Percentiles rank a stretch among this genome's conserved stretches.
Conservation (phyloP, 2,329 filamentous ascomycete species). For the Drechslera avenae region DNA sequence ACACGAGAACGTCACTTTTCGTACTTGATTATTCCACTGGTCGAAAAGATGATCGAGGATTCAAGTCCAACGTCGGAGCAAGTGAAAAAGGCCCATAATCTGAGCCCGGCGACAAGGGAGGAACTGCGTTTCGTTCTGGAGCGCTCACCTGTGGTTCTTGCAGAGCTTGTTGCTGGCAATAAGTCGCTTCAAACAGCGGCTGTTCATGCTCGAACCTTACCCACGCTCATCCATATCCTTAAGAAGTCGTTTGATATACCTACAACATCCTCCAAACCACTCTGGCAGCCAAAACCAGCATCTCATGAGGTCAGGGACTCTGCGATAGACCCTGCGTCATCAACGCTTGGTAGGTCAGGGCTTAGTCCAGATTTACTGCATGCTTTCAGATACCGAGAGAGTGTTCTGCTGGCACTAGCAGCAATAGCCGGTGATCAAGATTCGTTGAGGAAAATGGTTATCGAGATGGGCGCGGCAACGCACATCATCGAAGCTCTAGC, state of each 20-base stretch:
- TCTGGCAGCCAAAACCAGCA: slow-evolving; percentile 58
- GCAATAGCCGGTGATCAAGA: slow-evolving; percentile 82
- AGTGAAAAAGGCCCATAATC: slow-evolving; percentile 26
- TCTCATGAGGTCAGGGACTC: slow-evolving; percentile 33
- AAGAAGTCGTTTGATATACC: slow-evolving; percentile 70
- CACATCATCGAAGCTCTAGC: slow-evolving; percentile 85
- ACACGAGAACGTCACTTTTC: slow-evolving; percentile 51
- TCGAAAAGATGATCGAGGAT: slow-evolving; percentile 56
- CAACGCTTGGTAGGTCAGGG: slow-evolving; percentile 39
- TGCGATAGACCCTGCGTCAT: slow-evolving; percentile 39
- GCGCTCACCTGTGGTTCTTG: slow-evolving; percentile 74
- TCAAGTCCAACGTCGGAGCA: slow-evolving; percentile 33
- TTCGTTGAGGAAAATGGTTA: slow-evolving; percentile 79
- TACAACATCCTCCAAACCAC: slow-evolving; percentile 53
- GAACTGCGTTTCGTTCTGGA: slow-evolving; percentile 40
- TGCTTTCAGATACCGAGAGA: slow-evolving; percentile 76
- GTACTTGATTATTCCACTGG: slow-evolving; percentile 53
- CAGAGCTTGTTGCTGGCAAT: slow-evolving; percentile 78
- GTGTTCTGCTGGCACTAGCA: slow-evolving; percentile 77
- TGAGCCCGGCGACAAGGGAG: slow-evolving; percentile 55
- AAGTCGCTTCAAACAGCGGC: slow-evolving; percentile 81
- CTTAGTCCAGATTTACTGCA: slow-evolving; percentile 63
- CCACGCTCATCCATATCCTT: slow-evolving; percentile 65
- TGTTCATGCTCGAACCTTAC: slow-evolving; percentile 70
- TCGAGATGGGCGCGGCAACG: slow-evolving; percentile 78